These are phyloP conservation scores for Alternaria ethzedia DNA, from an alignment of 2,329 filamentous ascomycete species.

Conservation along the genomic window DNA sequence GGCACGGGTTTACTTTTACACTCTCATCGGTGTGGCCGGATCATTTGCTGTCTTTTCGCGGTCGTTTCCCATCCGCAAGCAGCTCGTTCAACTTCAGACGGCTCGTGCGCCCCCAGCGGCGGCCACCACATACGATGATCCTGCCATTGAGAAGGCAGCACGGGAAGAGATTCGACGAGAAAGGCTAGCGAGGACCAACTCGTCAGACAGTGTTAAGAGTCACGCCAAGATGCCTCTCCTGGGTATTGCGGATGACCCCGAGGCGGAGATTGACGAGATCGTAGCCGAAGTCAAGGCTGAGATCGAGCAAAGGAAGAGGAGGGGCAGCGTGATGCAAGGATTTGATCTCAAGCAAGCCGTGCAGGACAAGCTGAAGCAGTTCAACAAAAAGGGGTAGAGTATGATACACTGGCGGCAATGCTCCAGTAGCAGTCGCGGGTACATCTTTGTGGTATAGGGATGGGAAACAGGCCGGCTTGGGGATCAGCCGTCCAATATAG, in stretches of 20 bases:
- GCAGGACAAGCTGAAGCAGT: conserved; percentile 45
- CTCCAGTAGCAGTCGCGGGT: background rate
- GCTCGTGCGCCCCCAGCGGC: conserved; percentile 27
- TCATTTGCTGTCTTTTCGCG: conserved; percentile 80
- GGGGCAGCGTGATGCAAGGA: conserved; percentile 48
- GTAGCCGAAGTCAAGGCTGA: conserved; percentile 76
- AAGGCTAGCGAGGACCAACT: conserved; percentile 57
- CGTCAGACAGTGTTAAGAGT: conserved; percentile 60
- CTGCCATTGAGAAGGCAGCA: conserved; percentile 38
- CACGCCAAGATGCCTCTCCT: conserved; percentile 66
- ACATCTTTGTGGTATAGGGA: background rate
- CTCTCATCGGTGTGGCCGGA: conserved; percentile 68
- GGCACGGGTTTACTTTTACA: conserved; percentile 89
- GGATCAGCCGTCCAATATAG: background rate
- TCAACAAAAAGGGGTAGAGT: conserved; percentile 29
- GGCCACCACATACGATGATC: conserved; percentile 29
- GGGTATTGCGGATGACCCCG: conserved; percentile 79
- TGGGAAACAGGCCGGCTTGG: background rate
- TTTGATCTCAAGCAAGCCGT: conserved; percentile 47
- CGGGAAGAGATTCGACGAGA: conserved; percentile 45
- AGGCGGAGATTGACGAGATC: conserved; percentile 77
- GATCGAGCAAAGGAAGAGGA: conserved; percentile 65
- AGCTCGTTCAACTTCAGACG: conserved; percentile 47
- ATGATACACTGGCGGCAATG: background rate
- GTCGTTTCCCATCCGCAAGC: conserved; percentile 67